Evolutionary conservation across 1,139 yeast genomes (phyloP).

Genomic region (Scheffersomyces insectosa): DNA sequence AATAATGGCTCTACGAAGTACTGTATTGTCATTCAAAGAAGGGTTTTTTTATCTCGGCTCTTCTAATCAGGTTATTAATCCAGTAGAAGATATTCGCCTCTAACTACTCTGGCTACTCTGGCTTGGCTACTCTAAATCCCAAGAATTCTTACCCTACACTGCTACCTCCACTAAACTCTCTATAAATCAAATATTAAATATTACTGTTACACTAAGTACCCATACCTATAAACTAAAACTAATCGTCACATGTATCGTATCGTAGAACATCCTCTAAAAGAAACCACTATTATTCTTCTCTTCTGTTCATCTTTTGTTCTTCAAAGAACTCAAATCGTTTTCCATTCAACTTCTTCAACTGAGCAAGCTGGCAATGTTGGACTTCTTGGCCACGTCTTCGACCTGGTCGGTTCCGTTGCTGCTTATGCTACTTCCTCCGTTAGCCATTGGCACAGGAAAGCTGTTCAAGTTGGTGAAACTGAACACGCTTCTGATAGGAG

Average conservation of each 20-base stretch:
- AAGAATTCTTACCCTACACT: too few relatives aligned
- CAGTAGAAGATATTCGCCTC: too few relatives aligned
- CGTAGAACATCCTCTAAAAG: slow-evolving; percentile 1
- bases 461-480: slow-evolving; percentile 22
- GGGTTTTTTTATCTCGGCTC: too few relatives aligned
- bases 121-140: too few relatives aligned
- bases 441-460: slow-evolving; percentile 11
- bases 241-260: neutral
- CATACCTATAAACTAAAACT: too few relatives aligned
- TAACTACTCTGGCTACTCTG: too few relatives aligned
- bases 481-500: slow-evolving; percentile 46
- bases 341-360: neutral
- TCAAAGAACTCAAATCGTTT: neutral
- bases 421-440: neutral
- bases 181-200: neutral
- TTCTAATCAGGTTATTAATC: too few relatives aligned
- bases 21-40: too few relatives aligned
- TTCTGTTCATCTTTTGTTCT: neutral
- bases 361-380: slow-evolving; percentile 1
- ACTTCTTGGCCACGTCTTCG: slow-evolving; percentile 4
- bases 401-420: neutral
- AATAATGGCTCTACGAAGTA: too few relatives aligned
- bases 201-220: neutral
- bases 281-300: neutral
- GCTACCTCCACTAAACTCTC: neutral